These are phyloP conservation scores for Hymenoscyphus linearis DNA, from an alignment of 2,329 filamentous ascomycete genomes.

Conservation along the genomic window DNA sequence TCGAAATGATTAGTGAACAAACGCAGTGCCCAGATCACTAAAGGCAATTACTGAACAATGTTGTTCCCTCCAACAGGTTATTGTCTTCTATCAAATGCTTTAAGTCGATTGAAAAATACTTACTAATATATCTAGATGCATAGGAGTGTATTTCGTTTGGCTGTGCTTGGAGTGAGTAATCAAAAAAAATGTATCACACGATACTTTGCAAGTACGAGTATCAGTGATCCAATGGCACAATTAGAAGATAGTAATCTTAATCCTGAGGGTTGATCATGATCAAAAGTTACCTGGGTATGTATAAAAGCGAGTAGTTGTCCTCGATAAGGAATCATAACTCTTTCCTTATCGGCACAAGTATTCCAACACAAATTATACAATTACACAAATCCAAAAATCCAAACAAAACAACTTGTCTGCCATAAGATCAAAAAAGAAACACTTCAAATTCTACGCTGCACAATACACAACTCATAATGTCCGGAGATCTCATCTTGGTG, in stretches of 20 bases:
- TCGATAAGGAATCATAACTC: neutral
- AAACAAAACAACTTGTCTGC: neutral
- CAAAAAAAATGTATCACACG: neutral
- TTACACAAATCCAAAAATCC: neutral
- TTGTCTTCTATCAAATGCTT: neutral
- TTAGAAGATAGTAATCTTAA: too few relatives aligned
- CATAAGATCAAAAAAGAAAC: too few relatives aligned
- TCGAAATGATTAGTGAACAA: neutral
- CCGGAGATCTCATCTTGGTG: conserved; percentile 15
- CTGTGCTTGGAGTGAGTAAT: neutral
- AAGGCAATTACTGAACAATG: neutral
- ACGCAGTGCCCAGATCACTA: neutral
- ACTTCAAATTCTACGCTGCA: neutral
- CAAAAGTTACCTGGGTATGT: too few relatives aligned
- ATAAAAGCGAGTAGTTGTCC: neutral
- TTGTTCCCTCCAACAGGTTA: neutral
- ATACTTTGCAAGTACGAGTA: neutral
- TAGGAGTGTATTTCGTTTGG: neutral
- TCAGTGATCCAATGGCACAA: neutral
- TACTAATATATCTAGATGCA: neutral
- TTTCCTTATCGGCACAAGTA: neutral
- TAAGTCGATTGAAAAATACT: neutral
- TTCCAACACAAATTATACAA: neutral
- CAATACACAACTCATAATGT: conserved; percentile 2
- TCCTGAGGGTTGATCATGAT: neutral